phyloP scores from a whole-genome alignment of 495 filamentous ascomycete genomes.

The Hypoxylon cercidicola region DNA sequence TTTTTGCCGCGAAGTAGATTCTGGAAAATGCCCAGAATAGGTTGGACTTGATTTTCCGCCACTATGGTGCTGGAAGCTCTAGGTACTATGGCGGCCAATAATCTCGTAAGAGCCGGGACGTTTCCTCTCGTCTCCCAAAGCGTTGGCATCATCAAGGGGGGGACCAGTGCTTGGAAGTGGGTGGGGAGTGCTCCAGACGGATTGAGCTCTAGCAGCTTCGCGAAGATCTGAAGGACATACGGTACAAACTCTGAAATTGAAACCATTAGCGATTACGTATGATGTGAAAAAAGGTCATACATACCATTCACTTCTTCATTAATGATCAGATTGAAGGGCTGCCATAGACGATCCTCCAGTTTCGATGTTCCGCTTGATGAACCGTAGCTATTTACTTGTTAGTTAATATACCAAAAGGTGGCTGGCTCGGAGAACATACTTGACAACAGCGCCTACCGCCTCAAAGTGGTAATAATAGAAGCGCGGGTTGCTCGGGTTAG shows the following conservation, averaged over 20 bases:
- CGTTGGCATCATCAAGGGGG: constrained; percentile 75
- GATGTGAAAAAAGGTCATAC: constrained; percentile 22
- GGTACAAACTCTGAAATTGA: constrained; percentile 82
- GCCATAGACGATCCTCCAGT: constrained; percentile 80
- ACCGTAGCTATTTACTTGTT: constrained; percentile 65
- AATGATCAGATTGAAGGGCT: constrained; percentile 79
- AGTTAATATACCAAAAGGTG: constrained; percentile 14
- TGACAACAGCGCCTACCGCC: constrained; percentile 91
- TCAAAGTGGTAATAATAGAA: constrained; percentile 99
- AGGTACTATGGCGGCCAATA: constrained; percentile 84
- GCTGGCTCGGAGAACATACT: constrained; percentile 53
- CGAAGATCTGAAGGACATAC: constrained; percentile 95
- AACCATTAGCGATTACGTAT: constrained; percentile 24
- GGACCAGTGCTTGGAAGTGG: constrained; percentile 79
- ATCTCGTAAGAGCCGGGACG: constrained; percentile 85
- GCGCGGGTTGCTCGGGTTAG: constrained; percentile 95
- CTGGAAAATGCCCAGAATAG: constrained; percentile 91
- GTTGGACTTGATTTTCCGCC: constrained; percentile 74
- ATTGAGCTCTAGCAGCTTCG: constrained; percentile 85
- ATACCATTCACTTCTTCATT: constrained; percentile 81
- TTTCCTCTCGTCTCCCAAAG: constrained; percentile 94
- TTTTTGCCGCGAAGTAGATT: constrained; percentile 77
- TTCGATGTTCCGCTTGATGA: constrained; percentile 66
- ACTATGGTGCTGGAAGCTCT: constrained; percentile 77
- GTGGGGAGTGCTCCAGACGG: constrained; percentile 75